Evolutionary conservation across 441 rosid species (phyloP), one percentile per base, ranked within the genome.

Genomic region (Populus hybrid): DNA sequence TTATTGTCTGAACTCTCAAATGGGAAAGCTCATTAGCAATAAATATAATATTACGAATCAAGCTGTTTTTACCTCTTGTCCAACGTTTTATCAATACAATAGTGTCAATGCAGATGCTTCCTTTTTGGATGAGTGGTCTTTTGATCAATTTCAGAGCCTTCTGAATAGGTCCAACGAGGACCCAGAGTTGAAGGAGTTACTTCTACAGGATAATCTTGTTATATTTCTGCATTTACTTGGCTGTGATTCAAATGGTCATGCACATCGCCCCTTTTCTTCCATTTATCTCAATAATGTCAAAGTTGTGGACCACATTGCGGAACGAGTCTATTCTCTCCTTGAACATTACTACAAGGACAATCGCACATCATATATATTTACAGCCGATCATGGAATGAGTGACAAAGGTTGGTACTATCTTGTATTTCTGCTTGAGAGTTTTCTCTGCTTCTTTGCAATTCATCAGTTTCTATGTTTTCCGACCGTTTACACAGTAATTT

Each of bases 311-410:
- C 87, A 80, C 77, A 89, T 95, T 78, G 99, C 99, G n/a, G 80
- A 88, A 86, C 89, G 89, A 64, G 89, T 91, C 36, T 91, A 92
- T 85, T 81, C 87, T 81, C 93, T 95, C 70, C 84, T 93, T 81
- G 99, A 95, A 86, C 89, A 84, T 81, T 94, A 90, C 87, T 95
- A 87, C 85, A 87, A 88, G 87, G 99, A 95, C 88, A 93, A 95
- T 63, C 91, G 86, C 69, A 93, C 99, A 35, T 84, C 98, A 59
- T 95, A 95, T 83, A 77, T 95, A 74, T 93, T 95, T 82, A 92
- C 98, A 36, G 98, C 98, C 81, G 98, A 95, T 87, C 99, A 95
- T 80, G 99, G 98, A 84, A 93, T 95, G 99, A 92, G 97, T 54
- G 99, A 95, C 86, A 95, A 95, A 91, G 99, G 98, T 93, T 76